Evolutionary conservation across 306 rosid genomes (phyloP).

Genomic region (Citrullus colocynthis): DNA sequence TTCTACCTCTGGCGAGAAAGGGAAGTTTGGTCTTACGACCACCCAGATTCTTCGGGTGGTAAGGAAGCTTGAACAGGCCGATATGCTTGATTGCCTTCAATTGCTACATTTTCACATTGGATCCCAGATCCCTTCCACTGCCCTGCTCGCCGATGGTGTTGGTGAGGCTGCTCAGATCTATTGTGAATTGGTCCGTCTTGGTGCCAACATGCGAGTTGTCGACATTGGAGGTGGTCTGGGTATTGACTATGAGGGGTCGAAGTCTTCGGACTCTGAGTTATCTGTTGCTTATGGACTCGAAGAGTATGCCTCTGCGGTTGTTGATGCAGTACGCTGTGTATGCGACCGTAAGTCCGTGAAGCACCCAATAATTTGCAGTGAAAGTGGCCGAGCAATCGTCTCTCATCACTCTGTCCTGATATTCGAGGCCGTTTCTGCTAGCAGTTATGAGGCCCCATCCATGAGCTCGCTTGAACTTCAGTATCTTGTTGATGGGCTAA

Average conservation of each 20-base stretch:
- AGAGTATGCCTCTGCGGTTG: constrained; percentile 75
- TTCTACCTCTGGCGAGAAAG: constrained; percentile 80
- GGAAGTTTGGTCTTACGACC: constrained; percentile 74
- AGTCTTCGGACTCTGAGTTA: constrained; percentile 49
- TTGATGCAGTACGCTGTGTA: constrained; percentile 33
- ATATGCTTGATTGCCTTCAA: constrained; percentile 74
- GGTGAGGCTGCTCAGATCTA: constrained; percentile 84
- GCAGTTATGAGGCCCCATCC: constrained; percentile 17
- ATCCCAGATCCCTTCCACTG: constrained; percentile 67
- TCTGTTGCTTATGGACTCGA: constrained; percentile 57
- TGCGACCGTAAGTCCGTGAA: constrained; percentile 51
- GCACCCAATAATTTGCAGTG: constrained; percentile 71
- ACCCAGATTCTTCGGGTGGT: constrained; percentile 56
- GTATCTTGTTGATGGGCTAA: constrained; percentile 42
- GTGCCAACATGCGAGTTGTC: constrained; percentile 61
- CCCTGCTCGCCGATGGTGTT: constrained; percentile 56
- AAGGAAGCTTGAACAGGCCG: constrained; percentile 45
- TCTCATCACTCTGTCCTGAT: constrained; percentile 77
- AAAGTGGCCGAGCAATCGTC: constrained; percentile 77
- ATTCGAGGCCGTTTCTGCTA: constrained; percentile 52
- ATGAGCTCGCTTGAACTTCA: constrained; percentile 30
- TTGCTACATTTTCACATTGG: constrained; percentile 87
- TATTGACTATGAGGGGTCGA: constrained; percentile 77
- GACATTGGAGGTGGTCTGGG: constrained; percentile 94
- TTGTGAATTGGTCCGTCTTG: constrained; percentile 77